Evolutionary conservation across 73 alveolate genomes (phyloP).

Genomic region (Paramecium sexaurelia): DNA sequence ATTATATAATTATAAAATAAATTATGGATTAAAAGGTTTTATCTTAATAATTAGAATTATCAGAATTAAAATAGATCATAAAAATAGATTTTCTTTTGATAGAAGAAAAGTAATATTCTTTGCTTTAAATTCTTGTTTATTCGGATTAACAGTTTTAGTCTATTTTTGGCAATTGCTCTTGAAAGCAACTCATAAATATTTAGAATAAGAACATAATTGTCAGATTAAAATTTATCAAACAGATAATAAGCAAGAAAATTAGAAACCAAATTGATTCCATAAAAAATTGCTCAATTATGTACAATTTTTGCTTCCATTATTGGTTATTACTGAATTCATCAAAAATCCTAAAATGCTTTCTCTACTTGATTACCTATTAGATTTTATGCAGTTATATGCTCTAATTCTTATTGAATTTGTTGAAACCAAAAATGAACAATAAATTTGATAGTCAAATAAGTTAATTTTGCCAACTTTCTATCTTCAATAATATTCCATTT

Average conservation of each 20-base stretch:
- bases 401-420: too few species aligned
- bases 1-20: not conserved
- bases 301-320: conserved; percentile 38
- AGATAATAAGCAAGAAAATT: conserved; percentile 11
- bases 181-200: conserved; percentile 57
- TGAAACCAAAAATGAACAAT: too few species aligned
- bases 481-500: too few species aligned
- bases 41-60: conserved; percentile 18
- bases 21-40: not conserved
- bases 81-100: conserved; percentile 46
- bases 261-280: conserved; percentile 45
- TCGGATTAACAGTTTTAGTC: conserved; percentile 51
- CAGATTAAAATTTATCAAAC: not conserved
- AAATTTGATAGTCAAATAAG: too few species aligned
- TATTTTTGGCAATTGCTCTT: conserved; percentile 35
- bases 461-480: too few species aligned
- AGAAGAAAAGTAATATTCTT: conserved; percentile 48
- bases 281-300: conserved; percentile 51
- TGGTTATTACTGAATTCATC: conserved; percentile 42
- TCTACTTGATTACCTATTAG: not conserved
- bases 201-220: conserved; percentile 44
- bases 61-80: conserved; percentile 42
- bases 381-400: not conserved
- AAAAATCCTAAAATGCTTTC: conserved; percentile 28
- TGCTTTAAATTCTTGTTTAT: conserved; percentile 27